These are phyloP conservation scores for Debaryomyces udenii DNA, from an alignment of 1,139 yeast species.

Conservation along the genomic window DNA sequence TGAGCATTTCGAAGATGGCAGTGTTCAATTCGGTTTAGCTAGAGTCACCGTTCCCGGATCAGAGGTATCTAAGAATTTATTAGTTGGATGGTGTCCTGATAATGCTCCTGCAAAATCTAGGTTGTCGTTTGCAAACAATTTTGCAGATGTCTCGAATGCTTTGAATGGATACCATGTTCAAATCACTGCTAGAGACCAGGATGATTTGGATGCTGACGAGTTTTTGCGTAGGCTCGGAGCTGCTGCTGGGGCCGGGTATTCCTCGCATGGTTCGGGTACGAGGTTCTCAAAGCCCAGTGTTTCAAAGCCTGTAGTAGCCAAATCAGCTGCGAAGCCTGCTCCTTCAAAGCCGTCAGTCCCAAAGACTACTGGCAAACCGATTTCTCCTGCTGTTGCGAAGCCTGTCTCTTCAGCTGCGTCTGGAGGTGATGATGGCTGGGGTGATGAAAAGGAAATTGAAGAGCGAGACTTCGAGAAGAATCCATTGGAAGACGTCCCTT, in stretches of 20 bases:
- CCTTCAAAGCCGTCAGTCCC: constrained; percentile 34
- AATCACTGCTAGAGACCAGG: constrained; percentile 92
- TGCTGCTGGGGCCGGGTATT: constrained; percentile 96
- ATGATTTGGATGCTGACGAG: constrained; percentile 81
- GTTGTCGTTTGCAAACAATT: constrained; percentile 74
- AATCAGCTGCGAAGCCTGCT: constrained; percentile 28
- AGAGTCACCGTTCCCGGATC: constrained; percentile 89
- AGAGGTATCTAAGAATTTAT: constrained; percentile 78
- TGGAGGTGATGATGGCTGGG: constrained; percentile 67
- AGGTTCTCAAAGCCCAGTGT: constrained; percentile 26
- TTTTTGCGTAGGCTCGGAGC: constrained; percentile 76
- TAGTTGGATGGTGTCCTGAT: constrained; percentile 95
- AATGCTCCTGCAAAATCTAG: constrained; percentile 76
- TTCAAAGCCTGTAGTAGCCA: constrained; percentile 23
- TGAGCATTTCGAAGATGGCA: constrained; percentile 81
- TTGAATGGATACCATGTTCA: constrained; percentile 90
- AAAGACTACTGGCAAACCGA: constrained; percentile 45
- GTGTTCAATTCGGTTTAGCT: constrained; percentile 88
- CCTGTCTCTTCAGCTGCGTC: constrained; percentile 20
- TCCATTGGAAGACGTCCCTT: constrained; percentile 62
- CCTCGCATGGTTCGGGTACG: constrained; percentile 47
- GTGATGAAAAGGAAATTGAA: constrained; percentile 60
- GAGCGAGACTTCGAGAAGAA: constrained; percentile 68
- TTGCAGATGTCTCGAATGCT: constrained; percentile 70
- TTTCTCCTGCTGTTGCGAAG: constrained; percentile 25